A percentile compares a stretch with the other conserved stretches of the same genome.
These are phyloP conservation scores for Fusarium miscanthi DNA, from an alignment of 2,329 filamentous ascomycete species.

Conservation along the genomic window DNA sequence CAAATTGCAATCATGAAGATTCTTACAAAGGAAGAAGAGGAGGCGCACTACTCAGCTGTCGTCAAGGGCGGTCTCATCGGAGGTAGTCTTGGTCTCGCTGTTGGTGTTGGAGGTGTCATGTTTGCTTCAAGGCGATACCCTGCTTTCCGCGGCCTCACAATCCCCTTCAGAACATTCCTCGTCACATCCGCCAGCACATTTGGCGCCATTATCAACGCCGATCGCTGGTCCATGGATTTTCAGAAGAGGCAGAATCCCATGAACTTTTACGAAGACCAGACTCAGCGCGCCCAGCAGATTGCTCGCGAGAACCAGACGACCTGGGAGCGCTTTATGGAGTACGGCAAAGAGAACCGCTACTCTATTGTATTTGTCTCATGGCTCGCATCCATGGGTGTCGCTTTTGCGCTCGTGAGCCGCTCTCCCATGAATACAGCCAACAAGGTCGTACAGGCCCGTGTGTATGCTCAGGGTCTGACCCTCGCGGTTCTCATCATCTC, in stretches of 20 bases:
- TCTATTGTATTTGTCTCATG: constrained; percentile 84
- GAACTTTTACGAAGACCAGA: constrained; percentile 72
- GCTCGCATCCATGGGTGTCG: constrained; percentile 81
- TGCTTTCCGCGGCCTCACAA: constrained; percentile 81
- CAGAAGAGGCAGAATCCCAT: constrained; percentile 77
- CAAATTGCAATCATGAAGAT: constrained; percentile 80
- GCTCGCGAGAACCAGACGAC: constrained; percentile 66
- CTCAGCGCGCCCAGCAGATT: constrained; percentile 66
- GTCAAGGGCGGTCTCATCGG: constrained; percentile 83
- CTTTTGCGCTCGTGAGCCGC: constrained; percentile 80
- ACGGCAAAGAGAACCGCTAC: constrained; percentile 85
- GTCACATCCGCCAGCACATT: constrained; percentile 86
- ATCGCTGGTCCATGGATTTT: constrained; percentile 73
- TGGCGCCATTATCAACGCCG: constrained; percentile 87
- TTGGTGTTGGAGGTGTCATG: constrained; percentile 76
- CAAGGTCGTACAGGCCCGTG: constrained; percentile 93
- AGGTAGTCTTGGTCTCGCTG: constrained; percentile 72
- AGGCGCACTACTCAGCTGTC: constrained; percentile 83
- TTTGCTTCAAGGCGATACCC: constrained; percentile 76
- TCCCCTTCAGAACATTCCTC: constrained; percentile 93
- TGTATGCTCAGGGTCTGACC: constrained; percentile 92
- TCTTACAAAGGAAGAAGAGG: constrained; percentile 92
- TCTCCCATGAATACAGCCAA: constrained; percentile 80
- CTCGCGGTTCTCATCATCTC: constrained; percentile 84
- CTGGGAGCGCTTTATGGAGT: constrained; percentile 73